phyloP scores from a whole-genome alignment of 805 yeast genomes.

The Kregervanrija fluxuum region DNA sequence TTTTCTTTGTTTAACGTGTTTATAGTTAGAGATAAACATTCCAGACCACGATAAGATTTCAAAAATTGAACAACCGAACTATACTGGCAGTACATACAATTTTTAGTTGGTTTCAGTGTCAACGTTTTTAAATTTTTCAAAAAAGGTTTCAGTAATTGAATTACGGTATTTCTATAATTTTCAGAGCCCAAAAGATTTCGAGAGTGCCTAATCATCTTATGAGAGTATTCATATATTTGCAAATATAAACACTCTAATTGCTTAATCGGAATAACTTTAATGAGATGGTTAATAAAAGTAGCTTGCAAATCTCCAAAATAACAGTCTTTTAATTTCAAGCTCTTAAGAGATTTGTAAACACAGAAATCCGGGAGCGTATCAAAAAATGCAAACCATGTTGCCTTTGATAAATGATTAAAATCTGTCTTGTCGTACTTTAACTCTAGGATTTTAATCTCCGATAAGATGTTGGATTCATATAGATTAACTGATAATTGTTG shows the following conservation, averaged over 20 bases:
- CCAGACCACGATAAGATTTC: slow-evolving; percentile 2
- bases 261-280: slow-evolving; percentile 28
- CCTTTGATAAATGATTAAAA: slow-evolving; percentile 17
- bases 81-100: slow-evolving; percentile 23
- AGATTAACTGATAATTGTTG: slow-evolving; percentile 7
- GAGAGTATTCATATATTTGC: slow-evolving; percentile 22
- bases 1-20: slow-evolving; percentile 14
- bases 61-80: slow-evolving; percentile 13
- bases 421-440: slow-evolving; percentile 16
- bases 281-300: slow-evolving; percentile 25
- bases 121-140: slow-evolving; percentile 13
- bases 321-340: slow-evolving; percentile 17
- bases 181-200: neutral
- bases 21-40: slow-evolving; percentile 12
- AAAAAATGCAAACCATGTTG: slow-evolving; percentile 25
- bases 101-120: slow-evolving; percentile 19
- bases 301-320: slow-evolving; percentile 18
- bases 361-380: slow-evolving; percentile 1
- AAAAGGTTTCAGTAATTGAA: slow-evolving; percentile 13
- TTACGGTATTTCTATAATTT: slow-evolving; percentile 4
- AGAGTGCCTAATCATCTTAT: slow-evolving; percentile 15
- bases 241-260: slow-evolving; percentile 14
- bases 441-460: slow-evolving; percentile 10
- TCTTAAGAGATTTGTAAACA: slow-evolving; percentile 10
- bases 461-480: slow-evolving; percentile 1